phyloP scores from a whole-genome alignment of 1,284 basidiomycete genomes.

The Microbotryum intermedium region DNA sequence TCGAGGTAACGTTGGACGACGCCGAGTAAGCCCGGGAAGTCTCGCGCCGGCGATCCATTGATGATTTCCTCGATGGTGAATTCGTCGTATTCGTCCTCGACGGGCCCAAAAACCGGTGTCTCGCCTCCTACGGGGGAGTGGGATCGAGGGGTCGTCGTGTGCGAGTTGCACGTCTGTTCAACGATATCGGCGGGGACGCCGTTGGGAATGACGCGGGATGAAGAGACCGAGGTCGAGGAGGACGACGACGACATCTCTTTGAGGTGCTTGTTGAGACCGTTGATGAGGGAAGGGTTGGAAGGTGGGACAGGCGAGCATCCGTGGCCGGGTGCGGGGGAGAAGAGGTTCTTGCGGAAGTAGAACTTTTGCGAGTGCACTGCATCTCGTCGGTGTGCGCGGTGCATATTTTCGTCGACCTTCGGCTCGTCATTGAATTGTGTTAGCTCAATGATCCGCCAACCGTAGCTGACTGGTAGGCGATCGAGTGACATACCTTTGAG shows the following conservation, averaged over 20 bases:
- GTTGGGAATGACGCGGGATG: neutral
- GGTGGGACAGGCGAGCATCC: constrained; percentile 9
- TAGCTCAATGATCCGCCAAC: neutral
- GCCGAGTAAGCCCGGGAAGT: constrained; percentile 77
- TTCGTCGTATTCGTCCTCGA: constrained; percentile 78
- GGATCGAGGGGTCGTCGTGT: constrained; percentile 18
- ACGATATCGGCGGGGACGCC: neutral
- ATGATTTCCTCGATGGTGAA: constrained; percentile 91
- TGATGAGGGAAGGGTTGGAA: neutral
- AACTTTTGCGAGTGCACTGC: constrained; percentile 68
- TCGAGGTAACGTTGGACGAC: constrained; percentile 81
- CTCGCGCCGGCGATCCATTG: constrained; percentile 56
- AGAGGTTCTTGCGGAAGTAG: constrained; percentile 82
- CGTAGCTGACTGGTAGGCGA: too few relatives aligned
- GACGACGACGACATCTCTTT: neutral
- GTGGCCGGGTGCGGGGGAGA: constrained; percentile 40
- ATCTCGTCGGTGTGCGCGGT: constrained; percentile 72
- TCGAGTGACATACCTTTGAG: constrained; percentile 59
- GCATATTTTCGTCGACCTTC: constrained; percentile 97
- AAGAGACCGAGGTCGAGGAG: neutral
- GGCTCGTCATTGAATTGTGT: too few relatives aligned
- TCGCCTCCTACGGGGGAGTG: constrained; percentile 8
- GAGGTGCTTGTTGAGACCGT: constrained; percentile 2
- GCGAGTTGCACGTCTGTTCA: constrained; percentile 23
- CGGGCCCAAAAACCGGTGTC: constrained; percentile 15